A percentile compares a stretch with the other conserved stretches of the same genome.
Evolutionary conservation across 1,284 basidiomycete genomes (phyloP).

Genomic region (Dichomitus squalens): DNA sequence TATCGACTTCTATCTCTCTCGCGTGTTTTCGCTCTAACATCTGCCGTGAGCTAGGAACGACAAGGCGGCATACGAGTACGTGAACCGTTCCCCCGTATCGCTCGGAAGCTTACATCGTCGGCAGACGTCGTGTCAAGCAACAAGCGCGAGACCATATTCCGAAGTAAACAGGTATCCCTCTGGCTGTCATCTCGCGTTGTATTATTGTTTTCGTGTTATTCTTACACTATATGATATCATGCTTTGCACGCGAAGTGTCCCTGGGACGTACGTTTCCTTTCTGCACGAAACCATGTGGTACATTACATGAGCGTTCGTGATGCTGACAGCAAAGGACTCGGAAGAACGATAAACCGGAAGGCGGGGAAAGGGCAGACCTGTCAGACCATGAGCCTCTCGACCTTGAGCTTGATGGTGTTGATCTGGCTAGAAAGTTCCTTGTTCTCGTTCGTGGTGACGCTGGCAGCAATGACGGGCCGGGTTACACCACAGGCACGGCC

Average conservation of each 20-base stretch:
- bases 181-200: conserved; percentile 16
- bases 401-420: conserved; percentile 83
- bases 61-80: conserved; percentile 86
- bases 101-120: conserved; percentile 10
- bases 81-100: conserved; percentile 16
- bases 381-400: conserved; percentile 71
- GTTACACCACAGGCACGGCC: conserved; percentile 97
- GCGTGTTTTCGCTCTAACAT: neutral
- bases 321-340: neutral
- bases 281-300: conserved; percentile 7
- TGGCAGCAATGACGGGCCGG: conserved; percentile 93
- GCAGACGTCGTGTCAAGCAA: conserved; percentile 72
- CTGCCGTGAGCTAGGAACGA: conserved; percentile 67
- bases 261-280: neutral
- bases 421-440: conserved; percentile 93
- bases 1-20: conserved; percentile 14
- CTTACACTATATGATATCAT: conserved; percentile 21
- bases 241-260: neutral
- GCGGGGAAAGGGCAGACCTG: neutral
- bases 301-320: neutral
- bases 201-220: conserved; percentile 25
- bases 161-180: conserved; percentile 50
- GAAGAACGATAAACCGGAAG: conserved; percentile 5
- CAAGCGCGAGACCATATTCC: conserved; percentile 87
- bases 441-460: conserved; percentile 95